A percentile compares a stretch with the other conserved stretches of the same genome.
Conservation (phyloP, 2,329 filamentous ascomycete species). For the Aurifilum marmelostoma region DNA sequence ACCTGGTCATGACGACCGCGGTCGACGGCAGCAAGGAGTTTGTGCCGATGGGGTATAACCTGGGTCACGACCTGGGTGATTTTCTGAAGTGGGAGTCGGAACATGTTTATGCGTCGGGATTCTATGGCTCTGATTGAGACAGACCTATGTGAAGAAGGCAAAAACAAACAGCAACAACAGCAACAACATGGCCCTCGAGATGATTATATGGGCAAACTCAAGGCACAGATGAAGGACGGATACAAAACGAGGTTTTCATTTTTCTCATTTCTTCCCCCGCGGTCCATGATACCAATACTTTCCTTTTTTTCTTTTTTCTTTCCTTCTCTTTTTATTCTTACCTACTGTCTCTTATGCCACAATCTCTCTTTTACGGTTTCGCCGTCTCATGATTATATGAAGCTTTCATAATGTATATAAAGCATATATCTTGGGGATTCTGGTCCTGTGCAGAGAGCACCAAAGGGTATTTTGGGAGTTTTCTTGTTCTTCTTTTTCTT, state of each 20-base stretch:
- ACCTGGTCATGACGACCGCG: slow-evolving; percentile 46
- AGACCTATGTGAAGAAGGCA: not conserved
- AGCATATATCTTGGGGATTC: not conserved
- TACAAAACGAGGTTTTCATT: not conserved
- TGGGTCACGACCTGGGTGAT: slow-evolving; percentile 61
- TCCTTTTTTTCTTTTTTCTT: not conserved
- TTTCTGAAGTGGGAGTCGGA: slow-evolving; percentile 62
- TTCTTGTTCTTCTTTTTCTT: too few species aligned
- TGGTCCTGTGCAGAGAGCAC: not conserved
- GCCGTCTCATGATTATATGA: not conserved
- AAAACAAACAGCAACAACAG: not conserved
- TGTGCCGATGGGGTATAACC: slow-evolving; percentile 64
- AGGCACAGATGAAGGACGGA: not conserved
- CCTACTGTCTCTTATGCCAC: not conserved
- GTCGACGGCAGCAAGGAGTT: slow-evolving; percentile 43
- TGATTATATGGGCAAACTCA: not conserved
- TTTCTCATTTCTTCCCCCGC: too few species aligned
- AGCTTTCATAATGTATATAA: not conserved
- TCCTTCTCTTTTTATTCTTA: not conserved
- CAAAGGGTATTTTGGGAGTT: not conserved
- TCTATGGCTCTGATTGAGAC: slow-evolving; percentile 31
- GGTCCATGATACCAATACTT: slow-evolving; percentile 3
- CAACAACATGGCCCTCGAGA: too few species aligned
- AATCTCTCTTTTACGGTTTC: not conserved
- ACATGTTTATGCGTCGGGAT: slow-evolving; percentile 45